phyloP scores from a whole-genome alignment of 208 protist genomes.

The Leishmania braziliensis region DNA sequence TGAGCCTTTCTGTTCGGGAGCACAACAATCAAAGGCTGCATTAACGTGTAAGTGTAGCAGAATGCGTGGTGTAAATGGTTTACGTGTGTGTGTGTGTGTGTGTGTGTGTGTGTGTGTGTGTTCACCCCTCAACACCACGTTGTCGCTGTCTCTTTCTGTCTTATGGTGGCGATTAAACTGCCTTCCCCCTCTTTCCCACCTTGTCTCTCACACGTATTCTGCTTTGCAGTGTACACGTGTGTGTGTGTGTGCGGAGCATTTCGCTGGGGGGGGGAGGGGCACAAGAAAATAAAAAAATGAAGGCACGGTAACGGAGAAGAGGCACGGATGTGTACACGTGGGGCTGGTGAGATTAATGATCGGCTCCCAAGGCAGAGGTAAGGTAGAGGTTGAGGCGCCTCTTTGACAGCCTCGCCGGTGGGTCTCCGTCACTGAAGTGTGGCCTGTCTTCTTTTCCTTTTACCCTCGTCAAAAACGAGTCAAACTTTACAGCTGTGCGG shows the following conservation, averaged over 20 bases:
- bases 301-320: neutral
- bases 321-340: neutral
- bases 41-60: slow-evolving; percentile 3
- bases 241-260: neutral
- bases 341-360: neutral
- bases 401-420: neutral
- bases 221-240: neutral
- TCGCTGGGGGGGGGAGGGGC: neutral
- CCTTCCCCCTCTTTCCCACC: neutral
- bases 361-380: neutral
- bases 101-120: too few relatives aligned
- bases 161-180: neutral
- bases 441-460: neutral
- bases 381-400: neutral
- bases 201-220: neutral
- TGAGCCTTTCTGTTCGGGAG: neutral
- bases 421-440: neutral
- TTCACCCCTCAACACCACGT: neutral
- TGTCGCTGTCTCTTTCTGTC: neutral
- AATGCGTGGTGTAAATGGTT: neutral
- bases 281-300: neutral
- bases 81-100: too few relatives aligned
- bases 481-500: neutral
- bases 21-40: too few relatives aligned
- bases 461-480: neutral